Evolutionary conservation across 2,329 filamentous ascomycete species (phyloP).

Genomic region (Chaetomium sp.): DNA sequence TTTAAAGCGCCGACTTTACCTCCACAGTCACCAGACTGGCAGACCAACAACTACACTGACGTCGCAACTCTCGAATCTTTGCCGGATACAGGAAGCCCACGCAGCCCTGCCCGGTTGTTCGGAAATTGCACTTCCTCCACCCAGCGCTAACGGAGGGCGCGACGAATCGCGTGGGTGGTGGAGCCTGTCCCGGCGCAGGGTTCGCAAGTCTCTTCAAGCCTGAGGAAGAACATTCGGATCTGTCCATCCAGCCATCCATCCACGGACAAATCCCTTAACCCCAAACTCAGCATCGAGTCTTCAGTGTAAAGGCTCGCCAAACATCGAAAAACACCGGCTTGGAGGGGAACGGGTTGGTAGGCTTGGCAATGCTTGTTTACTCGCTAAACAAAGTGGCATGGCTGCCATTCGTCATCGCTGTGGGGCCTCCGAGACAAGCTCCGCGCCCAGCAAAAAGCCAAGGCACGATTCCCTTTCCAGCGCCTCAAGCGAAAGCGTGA

Average conservation of each 20-base stretch:
- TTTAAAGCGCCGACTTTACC: no score
- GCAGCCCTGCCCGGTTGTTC: not conserved
- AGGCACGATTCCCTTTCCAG: not conserved
- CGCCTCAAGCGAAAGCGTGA: not conserved
- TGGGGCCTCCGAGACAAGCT: constrained; percentile 10
- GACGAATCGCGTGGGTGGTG: no score
- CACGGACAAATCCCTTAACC: no score
- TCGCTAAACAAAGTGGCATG: not conserved
- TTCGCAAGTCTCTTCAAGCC: no score
- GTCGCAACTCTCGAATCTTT: not conserved
- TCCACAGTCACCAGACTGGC: no score
- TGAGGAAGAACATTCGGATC: no score
- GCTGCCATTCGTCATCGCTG: constrained; percentile 3
- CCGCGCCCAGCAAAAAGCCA: constrained; percentile 12
- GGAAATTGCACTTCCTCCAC: not conserved
- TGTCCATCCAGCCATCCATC: no score
- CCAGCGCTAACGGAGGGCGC: no score
- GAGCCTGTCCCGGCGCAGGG: no score
- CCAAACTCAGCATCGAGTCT: not conserved
- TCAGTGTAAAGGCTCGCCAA: not conserved
- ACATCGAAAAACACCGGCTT: not conserved
- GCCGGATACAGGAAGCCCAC: no score
- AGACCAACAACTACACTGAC: not conserved
- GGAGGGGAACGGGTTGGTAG: not conserved
- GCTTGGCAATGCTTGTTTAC: constrained; percentile 16